Base-by-base conservation (phyloP, 2,329 filamentous ascomycete species). In the Cryphonectria naterciae region DNA sequence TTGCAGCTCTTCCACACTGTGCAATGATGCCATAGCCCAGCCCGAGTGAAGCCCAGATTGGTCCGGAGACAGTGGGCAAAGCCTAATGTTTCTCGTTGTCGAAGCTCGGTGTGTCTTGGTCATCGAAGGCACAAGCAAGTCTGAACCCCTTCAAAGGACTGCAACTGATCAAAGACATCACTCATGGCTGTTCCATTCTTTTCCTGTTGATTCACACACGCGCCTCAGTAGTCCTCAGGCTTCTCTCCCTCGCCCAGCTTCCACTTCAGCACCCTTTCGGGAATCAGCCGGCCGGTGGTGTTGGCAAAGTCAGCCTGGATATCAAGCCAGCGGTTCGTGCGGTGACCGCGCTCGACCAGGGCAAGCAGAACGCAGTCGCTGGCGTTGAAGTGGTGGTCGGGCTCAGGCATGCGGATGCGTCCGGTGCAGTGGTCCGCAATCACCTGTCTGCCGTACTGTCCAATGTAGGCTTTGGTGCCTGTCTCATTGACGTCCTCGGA, bases 291-390 rank as follows among this genome's bases (percentile, higher is more conserved):
- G 4, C 83, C 83, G 0, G 83, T 84, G 61, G 76, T 80, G 70
- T 84, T 84, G 75, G 77, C 81, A 68, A 85, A 84, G 65, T 80
- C 80, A 41, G 82, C 81, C 72, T 85, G 83, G 76, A 84, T 80
- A 71, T 83, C 80, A 0, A 83, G 76, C 80, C 81, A 84, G 35
- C 77, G 77, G 39, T 76, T 76, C 28, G 72, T 75, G 63, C 78
- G 77, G 52, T 79, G 76, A 67, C 78, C 77, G 71, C 77, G 78
- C 39, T 81, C 78, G 1, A 82, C 74, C 8, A 78, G 69, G 2
- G 77, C 81, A 4, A 85, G 77, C 5, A 83, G 75, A 19, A 77
- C 65, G 65, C 74, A 75, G 58, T 75, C 74, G 17, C 69, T 63
- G 32, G 68, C 65, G 60, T 67, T 67, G 37, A 75, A 74, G 6